These are phyloP conservation scores for Syzygium oleosum DNA, from an alignment of 345 rosid genomes.

Conservation along the genomic window DNA sequence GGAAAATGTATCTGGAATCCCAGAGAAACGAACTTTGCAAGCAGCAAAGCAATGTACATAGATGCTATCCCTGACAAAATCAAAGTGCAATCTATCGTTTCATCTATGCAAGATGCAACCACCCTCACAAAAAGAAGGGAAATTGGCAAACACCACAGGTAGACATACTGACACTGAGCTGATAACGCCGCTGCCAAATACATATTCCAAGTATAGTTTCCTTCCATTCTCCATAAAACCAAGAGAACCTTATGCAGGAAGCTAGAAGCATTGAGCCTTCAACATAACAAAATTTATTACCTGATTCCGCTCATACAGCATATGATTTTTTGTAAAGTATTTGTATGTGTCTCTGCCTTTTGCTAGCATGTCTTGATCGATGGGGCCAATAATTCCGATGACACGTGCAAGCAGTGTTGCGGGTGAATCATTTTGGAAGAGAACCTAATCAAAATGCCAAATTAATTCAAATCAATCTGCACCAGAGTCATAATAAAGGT, in stretches of 20 bases:
- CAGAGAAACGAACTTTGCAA: background rate
- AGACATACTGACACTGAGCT: background rate
- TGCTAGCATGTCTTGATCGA: constrained; percentile 78
- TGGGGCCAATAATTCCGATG: constrained; percentile 71
- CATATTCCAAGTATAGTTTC: background rate
- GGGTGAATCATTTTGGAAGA: constrained; percentile 97
- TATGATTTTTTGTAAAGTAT: constrained; percentile 84
- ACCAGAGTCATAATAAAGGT: background rate
- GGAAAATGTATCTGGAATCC: background rate
- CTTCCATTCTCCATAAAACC: background rate
- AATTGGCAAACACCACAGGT: background rate
- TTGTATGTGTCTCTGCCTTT: constrained; percentile 94
- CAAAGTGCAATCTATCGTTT: background rate
- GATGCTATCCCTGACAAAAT: background rate
- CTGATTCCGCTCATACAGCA: constrained; percentile 95
- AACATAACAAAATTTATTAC: constrained; percentile 17
- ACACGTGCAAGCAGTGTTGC: constrained; percentile 91
- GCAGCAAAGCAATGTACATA: background rate
- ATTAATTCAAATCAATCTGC: background rate
- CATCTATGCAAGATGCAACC: background rate
- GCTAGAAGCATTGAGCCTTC: background rate
- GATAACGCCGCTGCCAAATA: background rate
- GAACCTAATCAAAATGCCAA: constrained; percentile 47
- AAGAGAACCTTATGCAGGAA: background rate
- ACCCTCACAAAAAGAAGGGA: background rate